Conservation (phyloP, 345 rosid species). For the Eucalyptus leucophloia region DNA sequence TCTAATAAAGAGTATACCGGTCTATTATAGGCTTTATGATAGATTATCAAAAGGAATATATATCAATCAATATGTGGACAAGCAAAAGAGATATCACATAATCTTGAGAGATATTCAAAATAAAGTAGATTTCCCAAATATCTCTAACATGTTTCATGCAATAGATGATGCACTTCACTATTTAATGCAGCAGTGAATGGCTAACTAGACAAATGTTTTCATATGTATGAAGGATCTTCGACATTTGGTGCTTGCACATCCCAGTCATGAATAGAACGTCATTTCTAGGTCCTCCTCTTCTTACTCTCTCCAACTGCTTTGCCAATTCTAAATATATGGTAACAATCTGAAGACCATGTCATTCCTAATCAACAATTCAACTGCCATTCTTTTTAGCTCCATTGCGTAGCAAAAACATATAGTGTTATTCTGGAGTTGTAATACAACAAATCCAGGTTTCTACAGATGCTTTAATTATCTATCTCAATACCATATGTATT, state of each 20-base stretch:
- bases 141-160: not conserved
- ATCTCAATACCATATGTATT: not conserved
- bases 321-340: not conserved
- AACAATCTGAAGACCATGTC: not conserved
- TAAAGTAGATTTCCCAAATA: too few relatives aligned
- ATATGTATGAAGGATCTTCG: slow-evolving; percentile 38
- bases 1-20: too few relatives aligned
- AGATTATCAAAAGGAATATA: too few relatives aligned
- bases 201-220: not conserved
- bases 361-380: not conserved
- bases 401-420: not conserved
- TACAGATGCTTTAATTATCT: not conserved
- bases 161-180: not conserved
- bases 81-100: too few relatives aligned
- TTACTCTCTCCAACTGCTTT: not conserved
- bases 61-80: too few relatives aligned
- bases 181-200: not conserved
- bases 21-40: too few relatives aligned
- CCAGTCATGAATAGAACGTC: slow-evolving; percentile 62
- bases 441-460: not conserved
- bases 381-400: not conserved
- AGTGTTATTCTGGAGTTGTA: not conserved
- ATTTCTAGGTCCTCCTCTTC: slow-evolving; percentile 27
- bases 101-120: too few relatives aligned
- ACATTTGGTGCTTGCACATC: slow-evolving; percentile 71